Percentiles rank a stretch among this genome's conserved stretches.
phyloP scores from a whole-genome alignment of 345 rosid genomes.

The Isatis tinctoria region DNA sequence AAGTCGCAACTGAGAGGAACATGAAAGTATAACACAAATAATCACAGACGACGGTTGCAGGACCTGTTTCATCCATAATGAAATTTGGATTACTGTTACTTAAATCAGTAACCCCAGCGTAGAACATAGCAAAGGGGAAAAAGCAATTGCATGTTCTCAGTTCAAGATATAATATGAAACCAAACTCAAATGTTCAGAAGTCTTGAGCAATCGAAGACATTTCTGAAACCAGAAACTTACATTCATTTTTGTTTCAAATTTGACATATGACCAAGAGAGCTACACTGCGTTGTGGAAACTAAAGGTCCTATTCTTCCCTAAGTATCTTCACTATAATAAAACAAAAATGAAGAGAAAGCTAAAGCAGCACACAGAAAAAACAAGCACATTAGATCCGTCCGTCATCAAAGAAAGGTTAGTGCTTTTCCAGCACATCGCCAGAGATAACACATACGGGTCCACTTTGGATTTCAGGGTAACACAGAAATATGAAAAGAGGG shows the following conservation, averaged over 20 bases:
- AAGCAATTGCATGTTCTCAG: not conserved
- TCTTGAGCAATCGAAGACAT: not conserved
- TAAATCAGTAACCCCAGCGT: not conserved
- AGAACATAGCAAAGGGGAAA: not conserved
- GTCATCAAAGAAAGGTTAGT: not conserved
- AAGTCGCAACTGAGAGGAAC: constrained; percentile 60
- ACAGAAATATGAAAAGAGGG: not conserved
- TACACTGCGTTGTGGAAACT: not conserved
- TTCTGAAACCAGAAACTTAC: not conserved
- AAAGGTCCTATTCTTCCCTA: not conserved
- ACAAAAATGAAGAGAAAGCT: not conserved
- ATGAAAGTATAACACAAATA: constrained; percentile 49
- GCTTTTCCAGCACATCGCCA: constrained; percentile 6
- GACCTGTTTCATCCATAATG: constrained; percentile 34
- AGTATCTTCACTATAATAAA: not conserved
- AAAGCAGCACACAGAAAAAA: not conserved
- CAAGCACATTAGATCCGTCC: not conserved
- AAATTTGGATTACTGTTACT: not conserved
- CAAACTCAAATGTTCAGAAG: not conserved
- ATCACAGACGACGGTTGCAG: constrained; percentile 55
- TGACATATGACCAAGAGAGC: not conserved
- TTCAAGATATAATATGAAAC: not conserved
- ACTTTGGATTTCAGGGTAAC: not conserved
- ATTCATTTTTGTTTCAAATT: not conserved
- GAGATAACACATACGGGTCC: constrained; percentile 11